These are phyloP conservation scores for Ceratocystis variospora DNA, from an alignment of 2,329 filamentous ascomycete species.

Conservation along the genomic window DNA sequence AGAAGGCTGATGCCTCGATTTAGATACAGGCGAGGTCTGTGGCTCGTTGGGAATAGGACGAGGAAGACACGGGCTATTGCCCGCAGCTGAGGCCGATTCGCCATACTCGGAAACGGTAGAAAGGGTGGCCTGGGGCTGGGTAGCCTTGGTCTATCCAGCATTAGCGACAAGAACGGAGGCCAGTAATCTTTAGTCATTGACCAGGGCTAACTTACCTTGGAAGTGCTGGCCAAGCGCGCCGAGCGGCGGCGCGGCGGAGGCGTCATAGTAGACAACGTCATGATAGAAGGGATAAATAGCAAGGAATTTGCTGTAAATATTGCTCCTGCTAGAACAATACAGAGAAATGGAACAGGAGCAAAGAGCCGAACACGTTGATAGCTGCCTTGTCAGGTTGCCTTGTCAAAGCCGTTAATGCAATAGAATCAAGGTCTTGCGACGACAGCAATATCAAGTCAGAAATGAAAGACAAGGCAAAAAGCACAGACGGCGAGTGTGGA, in stretches of 20 bases:
- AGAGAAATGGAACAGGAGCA: neutral
- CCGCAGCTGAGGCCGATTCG: constrained; percentile 24
- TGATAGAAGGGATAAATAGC: neutral
- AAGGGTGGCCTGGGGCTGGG: constrained; percentile 27
- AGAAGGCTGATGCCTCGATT: constrained; percentile 23
- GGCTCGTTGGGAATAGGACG: constrained; percentile 4
- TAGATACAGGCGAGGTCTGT: constrained; percentile 13
- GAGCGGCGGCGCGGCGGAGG: constrained; percentile 33
- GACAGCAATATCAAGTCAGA: no score
- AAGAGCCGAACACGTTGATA: no score
- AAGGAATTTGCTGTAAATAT: no score
- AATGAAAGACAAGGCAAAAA: no score
- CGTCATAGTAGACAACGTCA: constrained; percentile 24
- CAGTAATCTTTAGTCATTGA: neutral
- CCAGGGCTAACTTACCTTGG: constrained; percentile 26
- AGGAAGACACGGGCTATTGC: constrained; percentile 13
- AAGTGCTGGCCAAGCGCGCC: constrained; percentile 30
- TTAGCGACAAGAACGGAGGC: neutral
- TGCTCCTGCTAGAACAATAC: neutral
- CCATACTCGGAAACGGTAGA: constrained; percentile 33
- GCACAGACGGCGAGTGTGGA: no score
- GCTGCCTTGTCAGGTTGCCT: no score
- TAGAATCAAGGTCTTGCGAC: no score
- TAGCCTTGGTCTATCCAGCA: constrained; percentile 22
- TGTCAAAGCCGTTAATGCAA: neutral